A percentile compares a stretch with the other conserved stretches of the same genome.
phyloP scores from a whole-genome alignment of 1,139 yeast species.

The Taphrina betulina region DNA sequence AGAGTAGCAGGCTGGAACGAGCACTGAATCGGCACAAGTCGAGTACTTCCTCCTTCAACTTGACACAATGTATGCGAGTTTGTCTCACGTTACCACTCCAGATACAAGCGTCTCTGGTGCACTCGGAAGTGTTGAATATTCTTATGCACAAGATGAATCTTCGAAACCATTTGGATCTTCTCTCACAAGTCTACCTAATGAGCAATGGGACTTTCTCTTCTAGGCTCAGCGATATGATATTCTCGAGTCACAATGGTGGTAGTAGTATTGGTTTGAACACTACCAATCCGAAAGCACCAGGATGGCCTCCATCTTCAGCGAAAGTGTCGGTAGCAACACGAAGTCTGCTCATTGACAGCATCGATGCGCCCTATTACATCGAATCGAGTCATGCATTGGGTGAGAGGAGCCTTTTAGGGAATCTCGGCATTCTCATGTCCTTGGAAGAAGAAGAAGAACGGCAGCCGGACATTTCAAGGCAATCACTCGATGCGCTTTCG shows the following conservation, averaged over 20 bases:
- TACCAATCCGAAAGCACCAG: not conserved
- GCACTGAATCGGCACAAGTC: not conserved
- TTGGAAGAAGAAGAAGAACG: constrained; percentile 12
- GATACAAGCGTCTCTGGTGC: constrained; percentile 4
- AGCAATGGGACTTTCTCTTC: constrained; percentile 6
- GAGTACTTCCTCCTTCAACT: not conserved
- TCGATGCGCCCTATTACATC: not conserved
- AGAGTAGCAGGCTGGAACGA: not conserved
- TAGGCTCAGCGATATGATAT: constrained; percentile 7
- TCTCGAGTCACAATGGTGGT: not conserved
- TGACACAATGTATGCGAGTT: constrained; percentile 4
- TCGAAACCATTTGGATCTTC: constrained; percentile 16
- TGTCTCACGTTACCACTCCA: constrained; percentile 18
- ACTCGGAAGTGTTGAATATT: constrained; percentile 6
- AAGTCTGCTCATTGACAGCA: constrained; percentile 5
- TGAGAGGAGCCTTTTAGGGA: constrained; percentile 14
- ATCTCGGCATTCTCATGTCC: constrained; percentile 1
- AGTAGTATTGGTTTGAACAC: not conserved
- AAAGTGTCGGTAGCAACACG: constrained; percentile 23
- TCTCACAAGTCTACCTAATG: constrained; percentile 17
- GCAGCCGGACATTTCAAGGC: not conserved
- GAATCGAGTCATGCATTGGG: not conserved
- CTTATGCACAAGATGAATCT: constrained; percentile 17
- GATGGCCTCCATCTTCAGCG: constrained; percentile 22
- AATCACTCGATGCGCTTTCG: constrained; percentile 20